Evolutionary conservation across 805 yeast species (phyloP), one percentile per base, ranked within the genome.

Genomic region (Candida fluviatilis): DNA sequence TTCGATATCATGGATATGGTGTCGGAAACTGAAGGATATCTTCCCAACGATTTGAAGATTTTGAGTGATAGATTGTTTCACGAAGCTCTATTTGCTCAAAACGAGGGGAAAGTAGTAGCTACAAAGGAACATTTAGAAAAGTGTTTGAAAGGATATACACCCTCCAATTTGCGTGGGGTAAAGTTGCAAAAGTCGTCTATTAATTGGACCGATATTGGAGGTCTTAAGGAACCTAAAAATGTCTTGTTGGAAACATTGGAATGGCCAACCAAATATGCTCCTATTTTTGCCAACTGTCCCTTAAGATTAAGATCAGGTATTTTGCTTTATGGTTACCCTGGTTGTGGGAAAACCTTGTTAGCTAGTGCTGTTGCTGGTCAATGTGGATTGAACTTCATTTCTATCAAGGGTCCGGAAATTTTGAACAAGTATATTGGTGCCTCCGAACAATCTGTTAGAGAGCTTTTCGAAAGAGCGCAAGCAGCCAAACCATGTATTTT

Each of bases 231-330:
- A 12, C 93, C 95, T 1, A 91, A 91, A 53, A 68, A 74, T 7
- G 66, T 87, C 0, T 62, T 91, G 7, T 58, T 88, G 36, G 98
- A 91, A 55, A 93, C 98, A 0, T 63, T 91, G 24, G 98, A 93
- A 54, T 91, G 97, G 97, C 99, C 99, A 2, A 87, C 95, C 1
- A 88, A 82, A 51, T 91, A 91, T 55, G 95, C 96, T 0, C 96
- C 97, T 4, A 87, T 91, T n/a, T 91, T 93, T 61, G 81, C 82
- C 13, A 79, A 78, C 44, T 87, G 95, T 52, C 95, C 98, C 0
- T 65, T 91, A 37, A 66, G 98, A 39, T 68, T 91, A 37, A 73
- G 98, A 51, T 87, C 96, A 0, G 99, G 99, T 36, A 78, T 91
- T 17, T 64, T 91, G 36, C 72, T 91, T 11, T 91, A 91, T 59